Conservation (phyloP, 2,329 filamentous ascomycete species). For the Lasiodiplodia citricola region DNA sequence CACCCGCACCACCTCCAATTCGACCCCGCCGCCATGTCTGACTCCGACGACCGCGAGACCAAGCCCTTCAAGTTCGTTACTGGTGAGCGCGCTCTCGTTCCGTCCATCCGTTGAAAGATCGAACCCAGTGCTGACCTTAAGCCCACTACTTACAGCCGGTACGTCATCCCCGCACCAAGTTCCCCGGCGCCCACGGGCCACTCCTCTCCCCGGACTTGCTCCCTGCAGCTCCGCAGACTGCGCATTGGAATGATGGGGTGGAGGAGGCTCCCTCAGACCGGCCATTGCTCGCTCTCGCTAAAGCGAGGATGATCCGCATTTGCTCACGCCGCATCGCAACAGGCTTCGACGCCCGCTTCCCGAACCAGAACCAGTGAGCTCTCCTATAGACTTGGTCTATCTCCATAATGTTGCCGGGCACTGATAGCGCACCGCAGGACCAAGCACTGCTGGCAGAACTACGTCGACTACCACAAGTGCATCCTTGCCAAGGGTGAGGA, state of each 20-base stretch:
- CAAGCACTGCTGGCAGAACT: slow-evolving; percentile 99
- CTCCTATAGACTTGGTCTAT: neutral
- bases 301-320: slow-evolving; percentile 4
- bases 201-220: neutral
- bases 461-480: slow-evolving; percentile 99
- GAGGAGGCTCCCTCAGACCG: neutral
- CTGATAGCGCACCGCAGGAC: slow-evolving; percentile 54
- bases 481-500: slow-evolving; percentile 98
- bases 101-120: slow-evolving; percentile 35
- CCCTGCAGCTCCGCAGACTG: neutral
- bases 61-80: slow-evolving; percentile 99
- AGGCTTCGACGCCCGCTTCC: slow-evolving; percentile 99
- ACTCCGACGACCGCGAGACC: slow-evolving; percentile 86
- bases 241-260: slow-evolving; percentile 14
- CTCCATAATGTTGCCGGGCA: neutral
- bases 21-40: slow-evolving; percentile 77
- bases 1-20: slow-evolving; percentile 37
- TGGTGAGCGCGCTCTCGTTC: slow-evolving; percentile 65
- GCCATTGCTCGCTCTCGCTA: neutral
- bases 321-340: slow-evolving; percentile 23
- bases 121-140: slow-evolving; percentile 48
- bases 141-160: slow-evolving; percentile 51
- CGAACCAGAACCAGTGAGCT: slow-evolving; percentile 85
- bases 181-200: slow-evolving; percentile 1
- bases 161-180: slow-evolving; percentile 36